phyloP scores from a whole-genome alignment of 768 basidiomycete genomes.

The Hemileccinum rubropunctum region DNA sequence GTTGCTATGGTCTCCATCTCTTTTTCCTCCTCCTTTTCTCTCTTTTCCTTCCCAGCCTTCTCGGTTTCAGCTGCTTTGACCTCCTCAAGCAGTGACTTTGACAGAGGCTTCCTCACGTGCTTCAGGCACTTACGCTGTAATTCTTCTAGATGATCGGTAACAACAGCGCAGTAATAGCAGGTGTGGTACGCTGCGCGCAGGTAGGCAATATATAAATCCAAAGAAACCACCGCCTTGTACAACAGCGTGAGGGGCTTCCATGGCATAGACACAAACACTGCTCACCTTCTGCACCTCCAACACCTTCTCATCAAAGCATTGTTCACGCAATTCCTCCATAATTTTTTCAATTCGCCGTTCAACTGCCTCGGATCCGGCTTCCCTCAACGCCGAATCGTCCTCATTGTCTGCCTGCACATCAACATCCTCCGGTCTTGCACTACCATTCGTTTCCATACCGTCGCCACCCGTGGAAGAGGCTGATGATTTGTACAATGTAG shows the following conservation, averaged over 20 bases:
- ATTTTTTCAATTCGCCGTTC: slow-evolving; percentile 80
- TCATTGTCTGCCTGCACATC: slow-evolving; percentile 37
- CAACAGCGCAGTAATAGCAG: slow-evolving; percentile 97
- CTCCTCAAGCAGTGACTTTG: slow-evolving; percentile 60
- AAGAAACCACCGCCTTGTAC: slow-evolving; percentile 66
- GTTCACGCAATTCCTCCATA: slow-evolving; percentile 65
- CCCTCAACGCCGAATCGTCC: slow-evolving; percentile 52
- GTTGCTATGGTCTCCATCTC: slow-evolving; percentile 32
- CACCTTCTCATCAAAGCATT: slow-evolving; percentile 64
- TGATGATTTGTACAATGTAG: slow-evolving; percentile 44
- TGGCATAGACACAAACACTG: slow-evolving; percentile 11
- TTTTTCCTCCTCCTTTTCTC: slow-evolving; percentile 43
- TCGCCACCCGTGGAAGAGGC: slow-evolving; percentile 17
- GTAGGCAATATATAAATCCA: slow-evolving; percentile 93
- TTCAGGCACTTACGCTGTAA: slow-evolving; percentile 91
- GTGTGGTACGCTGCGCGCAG: slow-evolving; percentile 89
- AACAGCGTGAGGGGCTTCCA: slow-evolving; percentile 22
- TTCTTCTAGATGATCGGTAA: slow-evolving; percentile 92
- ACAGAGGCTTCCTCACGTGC: slow-evolving; percentile 80
- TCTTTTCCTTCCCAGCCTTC: slow-evolving; percentile 45
- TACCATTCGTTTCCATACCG: slow-evolving; percentile 28
- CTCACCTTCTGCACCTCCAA: slow-evolving; percentile 72
- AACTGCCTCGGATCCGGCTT: slow-evolving; percentile 73
- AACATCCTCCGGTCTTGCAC: slow-evolving; percentile 29
- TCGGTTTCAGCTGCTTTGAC: slow-evolving; percentile 52